Evolutionary conservation across 106 monocot species (phyloP).

Genomic region (Ottelia alismoides): DNA sequence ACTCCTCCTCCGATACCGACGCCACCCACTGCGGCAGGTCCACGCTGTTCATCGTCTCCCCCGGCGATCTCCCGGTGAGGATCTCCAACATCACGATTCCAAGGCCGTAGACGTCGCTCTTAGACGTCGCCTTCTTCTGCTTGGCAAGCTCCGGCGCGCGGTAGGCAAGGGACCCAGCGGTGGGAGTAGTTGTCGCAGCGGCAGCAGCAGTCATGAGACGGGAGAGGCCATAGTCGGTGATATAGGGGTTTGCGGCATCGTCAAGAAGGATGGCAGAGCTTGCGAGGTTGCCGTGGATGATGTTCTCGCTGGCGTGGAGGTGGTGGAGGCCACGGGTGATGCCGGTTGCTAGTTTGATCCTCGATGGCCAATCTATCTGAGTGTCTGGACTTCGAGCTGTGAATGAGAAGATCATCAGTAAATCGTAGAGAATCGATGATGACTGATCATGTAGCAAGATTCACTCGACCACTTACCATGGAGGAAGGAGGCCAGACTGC

Average conservation of each 20-base stretch:
- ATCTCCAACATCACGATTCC: constrained; percentile 78
- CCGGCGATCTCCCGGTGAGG: constrained; percentile 76
- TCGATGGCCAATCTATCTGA: constrained; percentile 45
- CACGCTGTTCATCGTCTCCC: constrained; percentile 52
- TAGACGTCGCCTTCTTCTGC: constrained; percentile 62
- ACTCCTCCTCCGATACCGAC: constrained; percentile 78
- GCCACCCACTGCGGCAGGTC: constrained; percentile 91
- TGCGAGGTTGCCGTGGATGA: constrained; percentile 74
- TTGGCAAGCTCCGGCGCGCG: constrained; percentile 84
- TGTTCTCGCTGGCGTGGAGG: constrained; percentile 48
- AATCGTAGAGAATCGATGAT: too few relatives aligned
- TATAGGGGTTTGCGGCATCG: constrained; percentile 30
- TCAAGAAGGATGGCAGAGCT: constrained; percentile 53
- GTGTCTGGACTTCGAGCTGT: constrained; percentile 60
- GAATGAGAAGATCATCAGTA: too few relatives aligned
- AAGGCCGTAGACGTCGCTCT: constrained; percentile 75
- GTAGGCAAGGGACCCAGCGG: constrained; percentile 58
- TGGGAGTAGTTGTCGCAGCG: constrained; percentile 44
- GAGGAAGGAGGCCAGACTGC: constrained; percentile 67
- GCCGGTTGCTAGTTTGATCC: constrained; percentile 60
- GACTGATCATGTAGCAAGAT: too few relatives aligned
- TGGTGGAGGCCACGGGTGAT: constrained; percentile 32
- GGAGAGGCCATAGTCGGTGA: constrained; percentile 58
- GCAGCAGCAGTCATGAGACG: constrained; percentile 49
- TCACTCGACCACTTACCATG: constrained; percentile 53